Conservation (phyloP, 805 yeast genomes). For the Teunomyces lycoperdinae region DNA sequence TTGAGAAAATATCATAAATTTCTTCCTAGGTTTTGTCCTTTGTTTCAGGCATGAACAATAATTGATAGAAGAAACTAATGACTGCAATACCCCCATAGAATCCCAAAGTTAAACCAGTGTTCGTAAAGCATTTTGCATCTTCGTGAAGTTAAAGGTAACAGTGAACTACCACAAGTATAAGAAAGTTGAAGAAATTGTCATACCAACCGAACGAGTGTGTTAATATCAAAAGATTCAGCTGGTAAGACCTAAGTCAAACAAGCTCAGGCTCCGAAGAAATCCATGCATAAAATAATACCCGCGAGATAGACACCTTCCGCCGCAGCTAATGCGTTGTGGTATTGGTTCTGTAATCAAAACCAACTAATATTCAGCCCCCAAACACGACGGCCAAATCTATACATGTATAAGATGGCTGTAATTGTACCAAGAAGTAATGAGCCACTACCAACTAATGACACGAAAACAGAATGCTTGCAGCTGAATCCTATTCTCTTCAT, state of each 20-base stretch:
- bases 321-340: constrained; percentile 38
- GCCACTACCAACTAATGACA: constrained; percentile 72
- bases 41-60: constrained; percentile 66
- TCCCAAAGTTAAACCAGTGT: constrained; percentile 61
- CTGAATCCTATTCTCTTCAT: constrained; percentile 55
- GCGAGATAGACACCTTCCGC: constrained; percentile 61
- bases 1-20: constrained; percentile 59
- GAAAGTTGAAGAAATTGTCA: constrained; percentile 56
- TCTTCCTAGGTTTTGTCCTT: constrained; percentile 71
- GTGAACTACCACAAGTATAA: constrained; percentile 62
- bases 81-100: constrained; percentile 68
- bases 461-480: constrained; percentile 51
- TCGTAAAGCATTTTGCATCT: constrained; percentile 56
- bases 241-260: constrained; percentile 70
- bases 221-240: constrained; percentile 58
- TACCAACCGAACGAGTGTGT: constrained; percentile 62
- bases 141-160: constrained; percentile 60
- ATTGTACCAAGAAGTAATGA: constrained; percentile 60
- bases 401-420: constrained; percentile 62
- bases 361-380: constrained; percentile 60
- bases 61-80: constrained; percentile 52
- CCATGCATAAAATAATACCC: constrained; percentile 62
- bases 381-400: constrained; percentile 52
- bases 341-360: constrained; percentile 53
- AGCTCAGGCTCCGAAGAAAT: constrained; percentile 65